Percentiles rank a stretch among this genome's conserved stretches.
phyloP scores from a whole-genome alignment of 1,284 basidiomycete species.

The Heimioporus punctisporus region DNA sequence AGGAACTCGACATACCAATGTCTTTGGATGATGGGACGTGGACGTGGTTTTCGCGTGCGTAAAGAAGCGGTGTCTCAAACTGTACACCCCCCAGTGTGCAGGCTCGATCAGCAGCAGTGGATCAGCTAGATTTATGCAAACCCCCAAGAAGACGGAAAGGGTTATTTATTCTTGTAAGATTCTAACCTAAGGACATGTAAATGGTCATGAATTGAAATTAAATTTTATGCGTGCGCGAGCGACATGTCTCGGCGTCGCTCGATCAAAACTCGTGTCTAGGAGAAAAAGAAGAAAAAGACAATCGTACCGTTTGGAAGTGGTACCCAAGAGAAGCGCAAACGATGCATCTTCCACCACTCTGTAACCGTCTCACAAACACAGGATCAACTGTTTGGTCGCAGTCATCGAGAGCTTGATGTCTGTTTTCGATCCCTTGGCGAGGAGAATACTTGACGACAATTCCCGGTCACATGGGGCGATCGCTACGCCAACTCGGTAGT shows the following conservation, averaged over 20 bases:
- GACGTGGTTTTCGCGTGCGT: neutral
- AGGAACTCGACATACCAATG: slow-evolving; percentile 53
- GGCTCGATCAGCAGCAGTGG: slow-evolving; percentile 68
- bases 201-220: too few species aligned
- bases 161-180: neutral
- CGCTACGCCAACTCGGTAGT: slow-evolving; percentile 50
- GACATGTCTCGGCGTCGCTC: too few species aligned
- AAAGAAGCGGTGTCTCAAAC: slow-evolving; percentile 57
- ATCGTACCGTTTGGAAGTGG: too few species aligned
- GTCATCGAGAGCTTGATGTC: slow-evolving; percentile 90
- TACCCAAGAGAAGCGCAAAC: too few species aligned
- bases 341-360: too few species aligned
- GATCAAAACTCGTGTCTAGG: too few species aligned
- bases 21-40: too few species aligned
- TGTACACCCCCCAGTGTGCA: slow-evolving; percentile 86
- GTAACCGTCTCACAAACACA: slow-evolving; percentile 18
- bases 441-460: slow-evolving; percentile 69
- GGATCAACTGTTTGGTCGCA: slow-evolving; percentile 82
- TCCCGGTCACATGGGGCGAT: slow-evolving; percentile 76
- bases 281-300: too few species aligned
- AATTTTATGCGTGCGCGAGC: too few species aligned
- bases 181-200: too few species aligned
- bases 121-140: slow-evolving; percentile 72
- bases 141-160: neutral
- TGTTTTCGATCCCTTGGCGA: slow-evolving; percentile 74